Percentiles rank a stretch among this genome's conserved stretches.
Evolutionary conservation across 2,329 filamentous ascomycete genomes (phyloP).

Genomic region (Aspergillus sp.): DNA sequence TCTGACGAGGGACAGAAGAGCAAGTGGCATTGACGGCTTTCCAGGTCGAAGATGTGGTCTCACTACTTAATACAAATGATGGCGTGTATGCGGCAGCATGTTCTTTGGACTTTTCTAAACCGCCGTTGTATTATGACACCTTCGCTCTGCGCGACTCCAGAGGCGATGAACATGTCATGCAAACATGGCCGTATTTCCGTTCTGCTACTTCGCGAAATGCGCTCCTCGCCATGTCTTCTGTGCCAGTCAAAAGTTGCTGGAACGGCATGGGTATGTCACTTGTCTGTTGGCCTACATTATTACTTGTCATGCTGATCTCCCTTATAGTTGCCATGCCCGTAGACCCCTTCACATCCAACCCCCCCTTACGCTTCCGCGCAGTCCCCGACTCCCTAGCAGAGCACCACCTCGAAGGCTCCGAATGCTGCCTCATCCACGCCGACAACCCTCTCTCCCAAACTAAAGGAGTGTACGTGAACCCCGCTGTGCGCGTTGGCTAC

Average conservation of each 20-base stretch:
- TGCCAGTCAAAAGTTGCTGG: conserved; percentile 58
- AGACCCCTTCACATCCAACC: conserved; percentile 17
- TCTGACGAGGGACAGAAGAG: no score
- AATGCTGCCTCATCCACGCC: conserved; percentile 57
- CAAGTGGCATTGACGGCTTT: not conserved
- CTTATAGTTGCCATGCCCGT: not conserved
- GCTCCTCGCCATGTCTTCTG: conserved; percentile 44
- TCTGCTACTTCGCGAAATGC: conserved; percentile 42
- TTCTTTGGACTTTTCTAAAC: conserved; percentile 60
- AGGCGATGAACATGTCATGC: conserved; percentile 55
- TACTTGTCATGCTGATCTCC: conserved; percentile 1
- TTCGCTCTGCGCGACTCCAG: conserved; percentile 62
- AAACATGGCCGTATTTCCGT: conserved; percentile 54
- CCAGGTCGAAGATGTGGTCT: conserved; percentile 44
- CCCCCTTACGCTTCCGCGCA: conserved; percentile 40
- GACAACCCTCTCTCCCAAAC: conserved; percentile 50
- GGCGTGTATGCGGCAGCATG: conserved; percentile 60
- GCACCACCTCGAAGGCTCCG: conserved; percentile 50
- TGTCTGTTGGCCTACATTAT: not conserved
- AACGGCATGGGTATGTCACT: conserved; percentile 48
- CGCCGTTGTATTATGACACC: conserved; percentile 63
- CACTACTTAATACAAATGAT: conserved; percentile 51
- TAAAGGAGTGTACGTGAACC: conserved; percentile 59
- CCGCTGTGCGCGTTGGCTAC: conserved; percentile 61
- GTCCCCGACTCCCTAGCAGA: conserved; percentile 46